phyloP scores from a whole-genome alignment of 2,329 filamentous ascomycete species.

The Aspergillus fumigatiaffinis region DNA sequence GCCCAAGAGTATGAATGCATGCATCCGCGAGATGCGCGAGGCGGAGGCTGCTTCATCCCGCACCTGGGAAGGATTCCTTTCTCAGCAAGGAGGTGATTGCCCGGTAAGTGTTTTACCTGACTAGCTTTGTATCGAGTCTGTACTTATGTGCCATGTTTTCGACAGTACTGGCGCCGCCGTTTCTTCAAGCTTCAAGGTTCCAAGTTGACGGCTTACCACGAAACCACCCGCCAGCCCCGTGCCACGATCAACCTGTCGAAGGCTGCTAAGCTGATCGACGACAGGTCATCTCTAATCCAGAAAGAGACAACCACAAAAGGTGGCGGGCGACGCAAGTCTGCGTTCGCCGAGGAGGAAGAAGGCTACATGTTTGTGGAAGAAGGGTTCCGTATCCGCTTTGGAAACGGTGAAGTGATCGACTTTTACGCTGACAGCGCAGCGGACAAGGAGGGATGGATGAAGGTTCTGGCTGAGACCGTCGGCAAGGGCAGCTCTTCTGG shows the following conservation, averaged over 20 bases:
- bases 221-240: slow-evolving; percentile 88
- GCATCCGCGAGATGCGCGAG: slow-evolving; percentile 86
- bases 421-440: slow-evolving; percentile 89
- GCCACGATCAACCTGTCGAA: slow-evolving; percentile 96
- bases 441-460: slow-evolving; percentile 95
- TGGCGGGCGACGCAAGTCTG: slow-evolving; percentile 82
- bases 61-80: slow-evolving; percentile 83
- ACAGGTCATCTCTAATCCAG: slow-evolving; percentile 76
- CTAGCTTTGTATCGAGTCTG: not conserved
- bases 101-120: slow-evolving; percentile 62
- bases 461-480: slow-evolving; percentile 69
- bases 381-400: slow-evolving; percentile 97
- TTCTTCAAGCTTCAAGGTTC: slow-evolving; percentile 93
- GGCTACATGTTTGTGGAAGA: slow-evolving; percentile 99
- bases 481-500: slow-evolving; percentile 50
- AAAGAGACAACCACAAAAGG: slow-evolving; percentile 74
- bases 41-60: slow-evolving; percentile 75
- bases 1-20: slow-evolving; percentile 99
- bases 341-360: slow-evolving; percentile 96
- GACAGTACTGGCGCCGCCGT: slow-evolving; percentile 90
- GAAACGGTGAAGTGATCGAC: slow-evolving; percentile 96
- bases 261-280: slow-evolving; percentile 88
- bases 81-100: slow-evolving; percentile 96
- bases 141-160: slow-evolving; percentile 19
- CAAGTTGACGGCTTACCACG: slow-evolving; percentile 92